These are phyloP conservation scores for Kockiozyma suomiensis DNA, from an alignment of 805 yeast genomes.

Conservation along the genomic window DNA sequence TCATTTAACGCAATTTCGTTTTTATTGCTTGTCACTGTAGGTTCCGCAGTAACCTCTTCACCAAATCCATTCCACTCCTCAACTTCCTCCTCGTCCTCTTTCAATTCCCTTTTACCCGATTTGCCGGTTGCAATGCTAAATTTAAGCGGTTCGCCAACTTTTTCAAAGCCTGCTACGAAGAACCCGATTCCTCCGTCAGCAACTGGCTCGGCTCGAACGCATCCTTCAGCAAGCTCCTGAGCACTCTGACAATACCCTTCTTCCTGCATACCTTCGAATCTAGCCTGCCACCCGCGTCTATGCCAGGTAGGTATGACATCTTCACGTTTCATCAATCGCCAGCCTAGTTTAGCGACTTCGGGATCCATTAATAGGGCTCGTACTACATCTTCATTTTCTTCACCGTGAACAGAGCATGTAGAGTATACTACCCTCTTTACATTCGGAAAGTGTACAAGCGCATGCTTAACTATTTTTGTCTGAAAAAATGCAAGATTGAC, in stretches of 20 bases:
- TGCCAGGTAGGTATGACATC: constrained; percentile 84
- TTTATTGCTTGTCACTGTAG: background rate
- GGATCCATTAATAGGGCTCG: constrained; percentile 70
- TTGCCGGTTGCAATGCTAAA: background rate
- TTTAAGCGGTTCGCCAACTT: constrained; percentile 38
- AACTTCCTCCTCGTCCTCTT: constrained; percentile 8
- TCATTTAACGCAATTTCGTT: background rate
- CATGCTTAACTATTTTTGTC: constrained; percentile 83
- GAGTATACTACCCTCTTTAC: constrained; percentile 85
- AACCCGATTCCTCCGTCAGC: constrained; percentile 99
- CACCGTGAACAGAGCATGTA: constrained; percentile 91
- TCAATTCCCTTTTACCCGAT: constrained; percentile 25
- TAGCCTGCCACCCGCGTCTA: constrained; percentile 75
- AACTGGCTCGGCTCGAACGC: constrained; percentile 81
- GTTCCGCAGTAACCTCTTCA: constrained; percentile 8
- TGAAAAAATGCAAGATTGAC: constrained; percentile 82
- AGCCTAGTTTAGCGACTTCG: constrained; percentile 65
- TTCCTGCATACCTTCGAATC: constrained; percentile 56
- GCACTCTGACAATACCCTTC: constrained; percentile 44
- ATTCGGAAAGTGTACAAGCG: constrained; percentile 68
- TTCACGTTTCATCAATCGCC: constrained; percentile 65
- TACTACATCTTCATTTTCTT: constrained; percentile 93
- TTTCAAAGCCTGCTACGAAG: constrained; percentile 89
- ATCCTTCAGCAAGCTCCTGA: constrained; percentile 71
- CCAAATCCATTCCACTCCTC: constrained; percentile 46